phyloP scores from a whole-genome alignment of 768 basidiomycete species.

The Panaeolus papilionaceus region DNA sequence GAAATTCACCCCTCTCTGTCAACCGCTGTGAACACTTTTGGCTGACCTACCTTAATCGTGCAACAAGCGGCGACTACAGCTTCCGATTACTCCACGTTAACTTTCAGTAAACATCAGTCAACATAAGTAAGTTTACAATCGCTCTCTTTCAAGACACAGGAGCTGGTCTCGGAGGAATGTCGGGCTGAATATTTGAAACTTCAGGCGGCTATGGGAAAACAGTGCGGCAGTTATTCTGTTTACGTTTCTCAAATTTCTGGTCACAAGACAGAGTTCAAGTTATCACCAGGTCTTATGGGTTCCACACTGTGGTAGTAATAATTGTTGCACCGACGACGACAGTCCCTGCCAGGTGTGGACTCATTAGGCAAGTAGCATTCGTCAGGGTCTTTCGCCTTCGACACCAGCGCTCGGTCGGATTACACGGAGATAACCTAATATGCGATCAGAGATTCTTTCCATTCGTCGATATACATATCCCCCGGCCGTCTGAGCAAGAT shows the following conservation, averaged over 20 bases:
- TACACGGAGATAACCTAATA: neutral
- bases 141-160: neutral
- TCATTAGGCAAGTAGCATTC: neutral
- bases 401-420: slow-evolving; percentile 4
- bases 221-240: neutral
- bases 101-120: neutral
- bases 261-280: neutral
- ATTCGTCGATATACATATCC: neutral
- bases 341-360: neutral
- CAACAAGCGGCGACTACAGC: neutral
- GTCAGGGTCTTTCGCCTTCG: neutral
- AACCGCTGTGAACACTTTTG: neutral
- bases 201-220: slow-evolving; percentile 11
- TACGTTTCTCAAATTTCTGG: neutral
- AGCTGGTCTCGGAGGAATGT: neutral
- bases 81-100: slow-evolving; percentile 4
- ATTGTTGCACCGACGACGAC: neutral
- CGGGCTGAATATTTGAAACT: neutral
- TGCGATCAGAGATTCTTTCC: neutral
- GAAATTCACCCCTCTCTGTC: slow-evolving; percentile 15
- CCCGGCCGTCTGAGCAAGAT: too few species aligned
- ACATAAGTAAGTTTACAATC: neutral
- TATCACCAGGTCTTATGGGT: neutral
- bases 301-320: neutral
- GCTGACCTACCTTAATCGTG: neutral